phyloP scores from a whole-genome alignment of 1,284 basidiomycete species.

The Athelia sp. region DNA sequence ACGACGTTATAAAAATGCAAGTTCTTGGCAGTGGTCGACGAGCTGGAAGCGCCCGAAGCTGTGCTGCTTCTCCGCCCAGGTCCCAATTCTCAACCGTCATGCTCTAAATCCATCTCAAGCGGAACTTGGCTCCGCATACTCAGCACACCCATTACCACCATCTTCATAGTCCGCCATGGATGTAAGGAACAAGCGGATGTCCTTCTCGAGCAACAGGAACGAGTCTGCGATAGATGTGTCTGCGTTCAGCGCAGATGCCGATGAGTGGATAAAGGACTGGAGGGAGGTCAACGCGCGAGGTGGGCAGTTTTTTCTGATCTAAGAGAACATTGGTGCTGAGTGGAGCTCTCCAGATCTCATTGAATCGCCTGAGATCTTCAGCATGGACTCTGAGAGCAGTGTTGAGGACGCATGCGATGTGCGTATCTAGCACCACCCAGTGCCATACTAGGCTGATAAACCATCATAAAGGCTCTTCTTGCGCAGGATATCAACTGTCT shows the following conservation, averaged over 20 bases:
- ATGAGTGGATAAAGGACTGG: conserved; percentile 60
- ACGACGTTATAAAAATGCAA: too few species aligned
- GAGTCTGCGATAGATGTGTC: conserved; percentile 23
- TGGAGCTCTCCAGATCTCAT: conserved; percentile 47
- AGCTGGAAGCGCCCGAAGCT: too few species aligned
- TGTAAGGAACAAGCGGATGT: conserved; percentile 24
- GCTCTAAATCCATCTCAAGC: not conserved
- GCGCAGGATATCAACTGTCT: conserved; percentile 59
- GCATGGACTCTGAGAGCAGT: conserved; percentile 58
- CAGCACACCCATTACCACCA: too few species aligned
- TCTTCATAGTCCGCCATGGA: conserved; percentile 5
- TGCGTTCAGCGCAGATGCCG: conserved; percentile 36
- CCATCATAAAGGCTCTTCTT: conserved; percentile 46
- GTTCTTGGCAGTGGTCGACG: too few species aligned
- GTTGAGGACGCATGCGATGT: conserved; percentile 81
- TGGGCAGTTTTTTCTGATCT: conserved; percentile 15
- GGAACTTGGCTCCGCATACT: conserved; percentile 1
- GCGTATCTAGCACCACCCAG: conserved; percentile 15
- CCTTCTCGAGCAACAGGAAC: conserved; percentile 26
- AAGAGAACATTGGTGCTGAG: not conserved
- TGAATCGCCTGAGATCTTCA: conserved; percentile 51
- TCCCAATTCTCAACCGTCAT: too few species aligned
- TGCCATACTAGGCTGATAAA: not conserved
- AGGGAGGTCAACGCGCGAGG: conserved; percentile 48
- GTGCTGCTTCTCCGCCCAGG: too few species aligned